These are phyloP conservation scores for Hanseniaspora nectarophila DNA, from an alignment of 805 yeast genomes.

Conservation along the genomic window DNA sequence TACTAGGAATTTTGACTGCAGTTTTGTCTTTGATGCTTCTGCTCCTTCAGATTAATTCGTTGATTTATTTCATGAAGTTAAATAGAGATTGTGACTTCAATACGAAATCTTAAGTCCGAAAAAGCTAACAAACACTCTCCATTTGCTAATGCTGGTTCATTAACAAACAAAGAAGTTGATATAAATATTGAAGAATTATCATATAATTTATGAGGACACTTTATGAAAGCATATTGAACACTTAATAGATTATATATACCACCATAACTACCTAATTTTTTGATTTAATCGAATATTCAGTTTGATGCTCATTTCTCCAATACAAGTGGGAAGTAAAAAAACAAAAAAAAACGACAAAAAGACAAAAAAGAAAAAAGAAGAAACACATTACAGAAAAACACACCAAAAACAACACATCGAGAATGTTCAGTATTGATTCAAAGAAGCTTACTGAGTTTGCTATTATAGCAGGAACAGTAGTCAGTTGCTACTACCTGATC, in stretches of 20 bases:
- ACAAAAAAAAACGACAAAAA: neutral
- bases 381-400: neutral
- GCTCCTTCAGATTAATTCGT: neutral
- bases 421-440: constrained; percentile 24
- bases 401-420: neutral
- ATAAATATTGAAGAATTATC: too few species aligned
- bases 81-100: neutral
- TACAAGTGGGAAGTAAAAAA: too few species aligned
- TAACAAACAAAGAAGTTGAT: too few species aligned
- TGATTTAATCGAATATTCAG: too few species aligned
- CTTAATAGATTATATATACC: too few species aligned
- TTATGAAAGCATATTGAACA: too few species aligned
- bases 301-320: too few species aligned
- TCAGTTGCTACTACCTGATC: constrained; percentile 56
- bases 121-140: too few species aligned
- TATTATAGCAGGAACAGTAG: constrained; percentile 49
- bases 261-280: too few species aligned
- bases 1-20: constrained; percentile 41
- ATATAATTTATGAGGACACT: too few species aligned
- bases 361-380: too few species aligned
- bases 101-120: neutral
- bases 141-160: too few species aligned
- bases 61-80: neutral
- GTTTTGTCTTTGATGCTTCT: neutral
- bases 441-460: constrained; percentile 37